Percentiles rank a stretch among this genome's conserved stretches.
phyloP scores from a whole-genome alignment of 202 grass and related monocot genomes.

The Brachypodium distachyon region DNA sequence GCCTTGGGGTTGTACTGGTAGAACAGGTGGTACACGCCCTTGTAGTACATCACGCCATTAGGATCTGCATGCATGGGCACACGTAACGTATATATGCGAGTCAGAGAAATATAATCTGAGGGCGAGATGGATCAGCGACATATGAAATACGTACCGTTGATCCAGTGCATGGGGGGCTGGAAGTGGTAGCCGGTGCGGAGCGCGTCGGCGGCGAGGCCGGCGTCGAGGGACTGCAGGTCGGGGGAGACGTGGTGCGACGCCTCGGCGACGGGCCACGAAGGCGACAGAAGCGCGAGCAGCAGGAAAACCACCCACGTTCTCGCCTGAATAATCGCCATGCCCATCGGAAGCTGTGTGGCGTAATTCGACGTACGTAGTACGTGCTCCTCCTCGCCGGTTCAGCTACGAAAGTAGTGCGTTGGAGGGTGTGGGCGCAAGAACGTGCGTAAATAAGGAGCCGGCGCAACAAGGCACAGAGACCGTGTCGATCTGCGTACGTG shows the following conservation, averaged over 20 bases:
- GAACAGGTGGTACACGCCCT: constrained; percentile 78
- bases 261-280: neutral
- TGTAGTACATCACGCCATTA: constrained; percentile 68
- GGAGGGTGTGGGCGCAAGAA: neutral
- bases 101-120: neutral
- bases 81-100: neutral
- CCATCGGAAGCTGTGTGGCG: neutral
- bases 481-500: too few relatives aligned
- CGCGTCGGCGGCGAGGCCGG: neutral
- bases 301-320: constrained; percentile 22
- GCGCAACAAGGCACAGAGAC: too few relatives aligned
- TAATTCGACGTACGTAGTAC: neutral
- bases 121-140: neutral
- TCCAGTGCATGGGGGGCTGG: constrained; percentile 71
- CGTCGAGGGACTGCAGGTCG: constrained; percentile 10
- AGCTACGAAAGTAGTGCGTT: too few relatives aligned
- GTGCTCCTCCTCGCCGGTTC: neutral
- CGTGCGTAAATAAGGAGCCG: neutral
- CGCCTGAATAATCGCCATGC: constrained; percentile 4
- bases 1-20: constrained; percentile 78
- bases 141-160: constrained; percentile 45
- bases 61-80: constrained; percentile 15
- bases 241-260: constrained; percentile 29
- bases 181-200: constrained; percentile 60
- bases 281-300: constrained; percentile 9